Evolutionary conservation across 192 early-diverging fungal species (phyloP).

Genomic region (Linnemannia zychae): DNA sequence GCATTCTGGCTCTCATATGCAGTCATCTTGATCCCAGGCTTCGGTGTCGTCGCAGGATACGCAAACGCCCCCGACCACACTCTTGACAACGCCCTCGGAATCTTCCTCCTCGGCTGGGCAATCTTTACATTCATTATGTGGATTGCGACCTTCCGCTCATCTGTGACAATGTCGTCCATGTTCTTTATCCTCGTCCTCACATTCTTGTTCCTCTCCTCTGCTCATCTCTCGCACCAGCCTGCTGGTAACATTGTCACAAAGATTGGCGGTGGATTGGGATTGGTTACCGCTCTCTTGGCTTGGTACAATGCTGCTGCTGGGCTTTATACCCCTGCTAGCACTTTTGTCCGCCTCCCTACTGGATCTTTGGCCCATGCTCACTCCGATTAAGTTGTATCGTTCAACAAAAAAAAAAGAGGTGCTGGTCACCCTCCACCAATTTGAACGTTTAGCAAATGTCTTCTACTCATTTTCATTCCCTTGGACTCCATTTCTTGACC

Average conservation of each 20-base stretch:
- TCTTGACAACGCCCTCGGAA: slow-evolving; percentile 64
- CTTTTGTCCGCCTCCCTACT: slow-evolving; percentile 69
- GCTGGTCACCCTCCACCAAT: neutral
- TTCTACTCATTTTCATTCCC: neutral
- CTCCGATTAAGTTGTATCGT: slow-evolving; percentile 4
- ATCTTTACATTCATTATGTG: slow-evolving; percentile 80
- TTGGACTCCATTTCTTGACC: no score
- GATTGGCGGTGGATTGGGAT: slow-evolving; percentile 78
- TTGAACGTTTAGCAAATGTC: neutral
- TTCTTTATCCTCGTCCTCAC: slow-evolving; percentile 79
- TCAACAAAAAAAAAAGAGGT: neutral
- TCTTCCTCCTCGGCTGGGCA: slow-evolving; percentile 76
- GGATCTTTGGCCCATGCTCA: slow-evolving; percentile 31
- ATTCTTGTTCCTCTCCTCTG: slow-evolving; percentile 77
- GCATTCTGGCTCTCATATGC: slow-evolving; percentile 79
- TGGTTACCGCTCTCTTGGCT: slow-evolving; percentile 80
- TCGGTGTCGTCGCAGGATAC: slow-evolving; percentile 62
- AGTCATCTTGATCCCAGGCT: slow-evolving; percentile 69
- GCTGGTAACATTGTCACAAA: slow-evolving; percentile 62
- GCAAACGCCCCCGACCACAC: slow-evolving; percentile 29
- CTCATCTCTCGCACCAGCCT: slow-evolving; percentile 64
- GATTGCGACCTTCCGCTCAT: slow-evolving; percentile 74
- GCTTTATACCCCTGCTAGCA: slow-evolving; percentile 66
- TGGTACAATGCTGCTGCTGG: slow-evolving; percentile 82
- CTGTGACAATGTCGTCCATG: slow-evolving; percentile 71